phyloP scores from a whole-genome alignment of 257 asterid species.

The Penstemon davidsonii region DNA sequence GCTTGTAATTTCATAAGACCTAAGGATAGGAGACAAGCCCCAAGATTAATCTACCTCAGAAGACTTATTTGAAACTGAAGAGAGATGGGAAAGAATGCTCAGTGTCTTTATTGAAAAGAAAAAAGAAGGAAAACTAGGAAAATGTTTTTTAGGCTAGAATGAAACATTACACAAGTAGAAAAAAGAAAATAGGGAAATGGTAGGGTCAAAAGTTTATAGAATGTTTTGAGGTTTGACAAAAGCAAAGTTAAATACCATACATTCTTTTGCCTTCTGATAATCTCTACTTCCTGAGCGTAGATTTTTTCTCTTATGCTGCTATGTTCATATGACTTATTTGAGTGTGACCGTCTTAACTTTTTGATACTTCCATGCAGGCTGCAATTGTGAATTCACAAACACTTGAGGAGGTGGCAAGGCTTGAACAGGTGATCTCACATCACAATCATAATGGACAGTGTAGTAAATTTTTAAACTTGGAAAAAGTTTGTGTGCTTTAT shows the following conservation, averaged over 20 bases:
- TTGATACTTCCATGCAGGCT: conserved; percentile 65
- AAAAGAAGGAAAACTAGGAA: not conserved
- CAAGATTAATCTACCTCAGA: not conserved
- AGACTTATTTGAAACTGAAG: not conserved
- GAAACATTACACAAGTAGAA: not conserved
- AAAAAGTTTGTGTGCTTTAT: conserved; percentile 1
- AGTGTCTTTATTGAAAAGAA: not conserved
- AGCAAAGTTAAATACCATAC: conserved; percentile 9
- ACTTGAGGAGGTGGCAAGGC: conserved; percentile 98
- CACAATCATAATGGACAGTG: conserved; percentile 1
- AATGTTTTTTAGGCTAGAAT: conserved; percentile 13
- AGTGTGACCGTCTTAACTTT: conserved; percentile 11
- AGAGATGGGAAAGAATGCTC: conserved; percentile 19
- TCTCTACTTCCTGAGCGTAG: conserved; percentile 7
- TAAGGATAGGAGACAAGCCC: conserved; percentile 11
- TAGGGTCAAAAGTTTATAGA: conserved; percentile 3
- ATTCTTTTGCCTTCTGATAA: conserved; percentile 8
- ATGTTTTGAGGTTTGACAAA: conserved; percentile 9
- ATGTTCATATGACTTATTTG: conserved; percentile 14
- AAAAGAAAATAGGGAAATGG: not conserved
- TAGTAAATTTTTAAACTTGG: not conserved
- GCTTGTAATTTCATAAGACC: not conserved
- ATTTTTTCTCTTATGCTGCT: not conserved
- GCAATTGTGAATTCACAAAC: conserved; percentile 96
- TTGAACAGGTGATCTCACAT: conserved; percentile 78